Evolutionary conservation across 441 rosid genomes (phyloP).

Genomic region (Breynia disticha): DNA sequence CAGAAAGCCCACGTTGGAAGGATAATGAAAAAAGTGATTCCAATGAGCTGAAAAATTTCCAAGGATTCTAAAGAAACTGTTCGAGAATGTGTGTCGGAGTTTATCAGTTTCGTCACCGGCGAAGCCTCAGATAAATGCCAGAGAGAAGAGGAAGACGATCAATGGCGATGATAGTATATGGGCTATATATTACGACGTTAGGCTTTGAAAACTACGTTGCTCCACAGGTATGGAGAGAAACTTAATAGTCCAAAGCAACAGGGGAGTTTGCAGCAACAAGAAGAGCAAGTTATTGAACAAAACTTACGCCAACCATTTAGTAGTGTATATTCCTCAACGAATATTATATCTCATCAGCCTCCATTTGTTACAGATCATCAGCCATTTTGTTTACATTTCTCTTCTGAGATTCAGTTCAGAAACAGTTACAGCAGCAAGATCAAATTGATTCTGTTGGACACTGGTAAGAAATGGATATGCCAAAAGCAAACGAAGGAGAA

Average conservation of each 20-base stretch:
- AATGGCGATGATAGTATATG: conserved; percentile 70
- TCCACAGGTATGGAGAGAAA: conserved; percentile 57
- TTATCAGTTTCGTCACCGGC: conserved; percentile 17
- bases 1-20: conserved; percentile 70
- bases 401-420: conserved; percentile 42
- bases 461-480: conserved; percentile 30
- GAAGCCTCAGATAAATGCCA: conserved; percentile 78
- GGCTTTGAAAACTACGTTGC: conserved; percentile 67
- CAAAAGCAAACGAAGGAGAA: too few relatives aligned
- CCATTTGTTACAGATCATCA: conserved; percentile 35
- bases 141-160: conserved; percentile 65
- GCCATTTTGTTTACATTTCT: conserved; percentile 43
- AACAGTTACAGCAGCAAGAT: conserved; percentile 45
- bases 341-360: conserved; percentile 30
- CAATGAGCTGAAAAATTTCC: conserved; percentile 58
- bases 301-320: conserved; percentile 12
- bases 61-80: conserved; percentile 71
- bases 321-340: conserved; percentile 32
- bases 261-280: conserved; percentile 13
- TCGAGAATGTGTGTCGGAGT: conserved; percentile 73
- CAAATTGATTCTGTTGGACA: conserved; percentile 56
- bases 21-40: conserved; percentile 69
- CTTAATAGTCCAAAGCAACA: conserved; percentile 49
- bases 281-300: conserved; percentile 12
- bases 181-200: conserved; percentile 61